A percentile compares a stretch with the other conserved stretches of the same genome.
phyloP scores from a whole-genome alignment of 257 asterid genomes.

The Haberlea rhodopensis region DNA sequence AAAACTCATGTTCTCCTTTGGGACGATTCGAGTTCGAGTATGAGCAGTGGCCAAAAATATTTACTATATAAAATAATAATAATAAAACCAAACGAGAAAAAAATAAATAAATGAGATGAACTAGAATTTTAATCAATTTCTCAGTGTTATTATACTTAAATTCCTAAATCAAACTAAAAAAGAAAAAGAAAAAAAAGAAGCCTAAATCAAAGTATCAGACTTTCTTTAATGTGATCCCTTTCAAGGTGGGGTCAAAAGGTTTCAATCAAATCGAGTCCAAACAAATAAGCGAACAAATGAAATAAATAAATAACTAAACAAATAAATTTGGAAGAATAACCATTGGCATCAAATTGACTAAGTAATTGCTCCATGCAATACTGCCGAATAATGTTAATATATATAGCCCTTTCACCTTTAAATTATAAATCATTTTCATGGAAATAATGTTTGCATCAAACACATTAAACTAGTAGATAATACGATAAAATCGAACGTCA shows the following conservation, averaged over 20 bases:
- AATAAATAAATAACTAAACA: neutral
- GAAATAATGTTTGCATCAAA: conserved; percentile 35
- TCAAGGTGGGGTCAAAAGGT: neutral
- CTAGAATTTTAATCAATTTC: neutral
- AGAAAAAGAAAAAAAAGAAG: too few relatives aligned
- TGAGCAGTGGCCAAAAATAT: too few relatives aligned
- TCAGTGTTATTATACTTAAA: neutral
- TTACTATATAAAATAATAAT: too few relatives aligned
- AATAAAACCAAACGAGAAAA: too few relatives aligned
- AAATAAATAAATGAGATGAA: neutral
- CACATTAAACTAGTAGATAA: conserved; percentile 20
- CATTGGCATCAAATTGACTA: conserved; percentile 28
- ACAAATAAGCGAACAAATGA: neutral
- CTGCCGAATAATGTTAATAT: conserved; percentile 29
- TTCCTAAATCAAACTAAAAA: too few relatives aligned
- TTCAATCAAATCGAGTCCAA: neutral
- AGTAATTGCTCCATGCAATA: conserved; percentile 30
- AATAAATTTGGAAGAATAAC: neutral
- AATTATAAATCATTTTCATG: conserved; percentile 4
- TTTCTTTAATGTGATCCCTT: neutral
- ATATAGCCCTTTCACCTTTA: conserved; percentile 19
- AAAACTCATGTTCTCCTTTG: too few relatives aligned
- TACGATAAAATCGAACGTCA: conserved; percentile 4
- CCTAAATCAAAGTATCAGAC: too few relatives aligned
- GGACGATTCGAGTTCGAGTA: too few relatives aligned